Percentiles rank a stretch among this genome's conserved stretches.
phyloP scores from a whole-genome alignment of 345 rosid species.

The Boechera retrofracta region DNA sequence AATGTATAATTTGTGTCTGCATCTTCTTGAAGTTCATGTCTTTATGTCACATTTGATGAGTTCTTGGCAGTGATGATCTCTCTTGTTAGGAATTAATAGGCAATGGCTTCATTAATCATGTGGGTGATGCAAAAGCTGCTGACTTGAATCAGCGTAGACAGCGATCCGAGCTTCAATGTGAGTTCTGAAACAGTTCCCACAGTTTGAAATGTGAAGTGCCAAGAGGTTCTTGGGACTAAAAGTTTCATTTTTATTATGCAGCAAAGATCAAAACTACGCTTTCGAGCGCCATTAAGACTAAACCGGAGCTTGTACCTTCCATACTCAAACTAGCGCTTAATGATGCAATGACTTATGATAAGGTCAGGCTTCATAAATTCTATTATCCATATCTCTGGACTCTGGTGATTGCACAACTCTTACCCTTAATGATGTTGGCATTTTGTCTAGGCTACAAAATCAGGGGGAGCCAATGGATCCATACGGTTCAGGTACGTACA shows the following conservation, averaged over 20 bases:
- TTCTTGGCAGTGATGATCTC: conserved; percentile 60
- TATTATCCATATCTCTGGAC: conserved; percentile 10
- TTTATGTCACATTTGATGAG: conserved; percentile 50
- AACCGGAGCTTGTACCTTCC: conserved; percentile 72
- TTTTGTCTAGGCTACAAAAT: conserved; percentile 75
- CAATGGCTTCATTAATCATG: conserved; percentile 60
- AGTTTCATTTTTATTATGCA: conserved; percentile 44
- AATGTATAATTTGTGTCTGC: background rate
- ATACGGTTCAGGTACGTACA: conserved; percentile 73
- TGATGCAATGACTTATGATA: conserved; percentile 85
- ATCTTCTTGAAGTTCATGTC: background rate
- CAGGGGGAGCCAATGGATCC: conserved; percentile 97
- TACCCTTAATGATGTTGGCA: background rate
- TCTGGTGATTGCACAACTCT: conserved; percentile 11
- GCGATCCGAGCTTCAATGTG: conserved; percentile 81
- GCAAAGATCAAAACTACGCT: conserved; percentile 68
- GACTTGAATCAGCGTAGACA: conserved; percentile 90
- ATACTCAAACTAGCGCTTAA: conserved; percentile 76
- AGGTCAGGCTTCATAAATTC: conserved; percentile 58
- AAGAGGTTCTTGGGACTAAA: background rate
- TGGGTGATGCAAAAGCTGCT: conserved; percentile 74
- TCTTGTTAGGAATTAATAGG: conserved; percentile 68
- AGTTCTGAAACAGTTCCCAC: conserved; percentile 35
- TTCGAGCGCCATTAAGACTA: conserved; percentile 57
- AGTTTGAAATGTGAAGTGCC: background rate